Evolutionary conservation across 139 green algal species (phyloP).

Genomic region (Pedinophyceae sp.): DNA sequence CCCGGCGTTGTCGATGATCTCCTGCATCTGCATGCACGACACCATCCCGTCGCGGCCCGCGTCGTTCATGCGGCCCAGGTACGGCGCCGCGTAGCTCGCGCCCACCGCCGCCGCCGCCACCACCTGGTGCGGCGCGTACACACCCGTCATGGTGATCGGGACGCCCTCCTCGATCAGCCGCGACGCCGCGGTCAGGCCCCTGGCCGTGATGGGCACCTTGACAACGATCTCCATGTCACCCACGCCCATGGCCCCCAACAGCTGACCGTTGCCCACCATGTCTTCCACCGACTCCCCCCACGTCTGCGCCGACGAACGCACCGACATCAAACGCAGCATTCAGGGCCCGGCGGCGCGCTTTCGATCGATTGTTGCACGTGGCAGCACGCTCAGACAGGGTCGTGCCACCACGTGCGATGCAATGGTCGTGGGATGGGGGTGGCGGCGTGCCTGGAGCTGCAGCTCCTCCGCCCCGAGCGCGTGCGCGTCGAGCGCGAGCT

Average conservation of each 20-base stretch:
- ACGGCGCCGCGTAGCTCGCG: constrained; percentile 60
- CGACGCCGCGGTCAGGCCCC: constrained; percentile 36
- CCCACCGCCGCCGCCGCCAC: constrained; percentile 41
- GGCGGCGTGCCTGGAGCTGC: constrained; percentile 61
- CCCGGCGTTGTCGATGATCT: constrained; percentile 19
- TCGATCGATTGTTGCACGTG: constrained; percentile 22
- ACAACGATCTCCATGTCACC: no score
- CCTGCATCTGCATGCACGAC: constrained; percentile 38
- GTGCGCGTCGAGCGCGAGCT: constrained; percentile 25
- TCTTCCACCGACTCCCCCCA: no score
- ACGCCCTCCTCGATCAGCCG: constrained; percentile 28
- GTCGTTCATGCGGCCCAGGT: constrained; percentile 63
- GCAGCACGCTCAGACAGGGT: no score
- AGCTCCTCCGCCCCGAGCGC: constrained; percentile 35
- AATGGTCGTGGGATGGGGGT: constrained; percentile 19
- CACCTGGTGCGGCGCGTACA: constrained; percentile 34
- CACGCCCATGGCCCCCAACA: no score
- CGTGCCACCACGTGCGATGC: constrained; percentile 31
- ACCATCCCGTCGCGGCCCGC: constrained; percentile 23
- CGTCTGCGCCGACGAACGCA: constrained; percentile 3
- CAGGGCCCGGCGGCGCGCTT: constrained; percentile 8
- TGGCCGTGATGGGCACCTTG: constrained; percentile 54
- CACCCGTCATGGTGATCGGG: constrained; percentile 49
- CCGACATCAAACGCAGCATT: neutral
- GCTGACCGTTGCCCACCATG: no score